Conservation (phyloP, 176 grass and related monocot genomes). For the Carex kokanica region DNA sequence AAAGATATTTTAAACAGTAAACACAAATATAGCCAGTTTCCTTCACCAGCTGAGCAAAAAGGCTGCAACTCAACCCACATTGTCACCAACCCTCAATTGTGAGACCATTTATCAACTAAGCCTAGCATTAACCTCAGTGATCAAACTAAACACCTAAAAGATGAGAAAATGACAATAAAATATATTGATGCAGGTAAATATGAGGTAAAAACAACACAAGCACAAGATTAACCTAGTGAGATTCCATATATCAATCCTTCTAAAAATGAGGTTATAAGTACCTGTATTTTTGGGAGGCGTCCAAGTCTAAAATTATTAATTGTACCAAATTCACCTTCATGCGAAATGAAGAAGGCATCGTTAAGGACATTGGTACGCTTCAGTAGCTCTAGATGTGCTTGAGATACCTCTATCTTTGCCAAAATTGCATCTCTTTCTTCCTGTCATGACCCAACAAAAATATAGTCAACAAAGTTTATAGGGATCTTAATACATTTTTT, state of each 20-base stretch:
- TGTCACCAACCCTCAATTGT: neutral
- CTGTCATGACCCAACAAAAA: conserved; percentile 31
- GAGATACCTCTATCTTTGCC: conserved; percentile 93
- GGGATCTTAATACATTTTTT: conserved; percentile 24
- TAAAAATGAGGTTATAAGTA: conserved; percentile 27
- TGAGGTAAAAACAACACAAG: neutral
- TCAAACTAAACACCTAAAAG: neutral
- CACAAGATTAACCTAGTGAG: neutral
- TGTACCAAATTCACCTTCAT: conserved; percentile 89
- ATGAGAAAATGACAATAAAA: neutral
- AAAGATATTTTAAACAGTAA: neutral
- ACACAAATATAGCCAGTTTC: neutral
- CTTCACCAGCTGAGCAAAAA: neutral
- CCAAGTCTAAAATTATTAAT: conserved; percentile 95
- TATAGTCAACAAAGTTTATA: neutral
- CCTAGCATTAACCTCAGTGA: neutral
- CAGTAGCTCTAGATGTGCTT: conserved; percentile 78
- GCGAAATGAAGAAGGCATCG: conserved; percentile 84
- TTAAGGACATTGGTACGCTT: conserved; percentile 92
- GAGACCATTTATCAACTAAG: conserved; percentile 3
- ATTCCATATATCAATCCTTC: neutral
- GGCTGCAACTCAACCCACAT: neutral
- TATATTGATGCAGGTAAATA: neutral
- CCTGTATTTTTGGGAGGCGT: conserved; percentile 68
- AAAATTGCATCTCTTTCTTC: conserved; percentile 96